Evolutionary conservation across 805 yeast species (phyloP).

Genomic region (Sugiyamaella valdiviana): DNA sequence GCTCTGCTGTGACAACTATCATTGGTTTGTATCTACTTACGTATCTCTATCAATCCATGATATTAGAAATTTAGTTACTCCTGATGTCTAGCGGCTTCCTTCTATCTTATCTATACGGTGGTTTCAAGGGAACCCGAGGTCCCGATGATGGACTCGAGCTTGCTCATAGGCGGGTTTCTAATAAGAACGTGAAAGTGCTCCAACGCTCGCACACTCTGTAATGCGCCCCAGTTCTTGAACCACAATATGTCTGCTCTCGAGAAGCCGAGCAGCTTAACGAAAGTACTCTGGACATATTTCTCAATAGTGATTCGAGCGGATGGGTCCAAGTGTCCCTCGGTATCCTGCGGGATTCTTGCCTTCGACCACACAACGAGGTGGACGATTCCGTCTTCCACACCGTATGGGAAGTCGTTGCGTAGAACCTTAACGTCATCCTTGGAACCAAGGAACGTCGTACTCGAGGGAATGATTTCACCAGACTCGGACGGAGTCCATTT

Average conservation of each 20-base stretch:
- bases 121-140: slow-evolving; percentile 1
- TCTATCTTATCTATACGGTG: background rate
- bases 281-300: slow-evolving; percentile 37
- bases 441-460: slow-evolving; percentile 11
- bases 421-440: slow-evolving; percentile 41
- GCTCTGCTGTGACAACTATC: too few species aligned
- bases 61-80: too few species aligned
- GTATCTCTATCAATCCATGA: too few species aligned
- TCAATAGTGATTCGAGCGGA: slow-evolving; percentile 36
- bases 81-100: background rate
- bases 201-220: slow-evolving; percentile 49
- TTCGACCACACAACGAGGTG: slow-evolving; percentile 57
- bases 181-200: slow-evolving; percentile 54
- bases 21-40: too few species aligned
- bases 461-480: slow-evolving; percentile 10
- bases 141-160: slow-evolving; percentile 15
- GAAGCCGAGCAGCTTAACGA: slow-evolving; percentile 36
- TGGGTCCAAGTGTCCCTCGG: slow-evolving; percentile 40
- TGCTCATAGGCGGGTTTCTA: slow-evolving; percentile 21
- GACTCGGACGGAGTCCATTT: slow-evolving; percentile 12
- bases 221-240: slow-evolving; percentile 53
- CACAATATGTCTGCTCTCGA: slow-evolving; percentile 38
- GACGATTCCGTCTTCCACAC: slow-evolving; percentile 40
- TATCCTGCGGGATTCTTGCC: slow-evolving; percentile 36
- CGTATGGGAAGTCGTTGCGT: slow-evolving; percentile 51